Percentiles rank a stretch among this genome's conserved stretches.
phyloP scores from a whole-genome alignment of 106 monocot genomes.

The Phalaenopsis equestris region DNA sequence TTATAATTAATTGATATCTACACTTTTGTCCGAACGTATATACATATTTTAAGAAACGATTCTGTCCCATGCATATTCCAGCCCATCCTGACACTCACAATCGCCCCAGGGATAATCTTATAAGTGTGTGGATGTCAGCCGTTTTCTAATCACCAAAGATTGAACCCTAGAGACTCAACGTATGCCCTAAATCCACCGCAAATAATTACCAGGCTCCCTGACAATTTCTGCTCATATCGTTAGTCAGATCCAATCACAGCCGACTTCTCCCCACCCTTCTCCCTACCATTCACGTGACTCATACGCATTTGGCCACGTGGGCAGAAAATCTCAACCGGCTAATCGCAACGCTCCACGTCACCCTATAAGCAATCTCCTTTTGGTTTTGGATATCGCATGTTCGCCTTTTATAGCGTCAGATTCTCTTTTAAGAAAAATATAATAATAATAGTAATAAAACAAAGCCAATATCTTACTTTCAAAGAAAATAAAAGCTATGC shows the following conservation, averaged over 20 bases:
- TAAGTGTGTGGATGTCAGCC: background rate
- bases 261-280: background rate
- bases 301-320: constrained; percentile 21
- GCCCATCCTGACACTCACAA: too few relatives aligned
- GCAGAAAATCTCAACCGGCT: constrained; percentile 26
- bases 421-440: background rate
- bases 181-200: constrained; percentile 26
- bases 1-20: too few relatives aligned
- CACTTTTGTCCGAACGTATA: too few relatives aligned
- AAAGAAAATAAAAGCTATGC: too few relatives aligned
- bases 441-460: background rate
- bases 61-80: too few relatives aligned
- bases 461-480: too few relatives aligned
- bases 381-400: background rate
- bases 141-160: constrained; percentile 22
- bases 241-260: background rate
- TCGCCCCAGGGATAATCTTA: background rate
- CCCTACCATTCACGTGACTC: constrained; percentile 26
- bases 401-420: background rate
- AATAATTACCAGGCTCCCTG: background rate
- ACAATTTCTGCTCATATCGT: constrained; percentile 7
- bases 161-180: constrained; percentile 36
- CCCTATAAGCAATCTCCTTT: constrained; percentile 14
- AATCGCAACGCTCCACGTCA: constrained; percentile 21
- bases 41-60: too few relatives aligned